Evolutionary conservation across 148 eudicot species (phyloP).

Genomic region (Rhododendron kiyosumense): DNA sequence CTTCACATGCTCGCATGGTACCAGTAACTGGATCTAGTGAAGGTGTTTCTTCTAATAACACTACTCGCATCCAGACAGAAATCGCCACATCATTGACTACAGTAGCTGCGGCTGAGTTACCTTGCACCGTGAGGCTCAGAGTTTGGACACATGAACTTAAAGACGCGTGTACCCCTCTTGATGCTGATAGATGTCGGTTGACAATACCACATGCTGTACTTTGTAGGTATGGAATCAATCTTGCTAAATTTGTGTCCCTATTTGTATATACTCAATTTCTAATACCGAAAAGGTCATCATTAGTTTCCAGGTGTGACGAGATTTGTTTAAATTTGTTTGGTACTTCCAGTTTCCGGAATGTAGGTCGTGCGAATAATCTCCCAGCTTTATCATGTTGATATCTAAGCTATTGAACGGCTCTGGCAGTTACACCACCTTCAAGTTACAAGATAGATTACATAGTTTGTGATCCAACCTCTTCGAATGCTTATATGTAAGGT

Average conservation of each 20-base stretch:
- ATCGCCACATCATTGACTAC: constrained; percentile 87
- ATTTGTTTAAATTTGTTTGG: neutral
- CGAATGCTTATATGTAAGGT: constrained; percentile 4
- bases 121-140: constrained; percentile 95
- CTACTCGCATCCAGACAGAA: constrained; percentile 64
- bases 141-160: constrained; percentile 85
- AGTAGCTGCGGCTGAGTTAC: constrained; percentile 90
- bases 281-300: neutral
- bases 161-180: constrained; percentile 75
- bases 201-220: constrained; percentile 95
- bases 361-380: neutral
- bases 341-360: constrained; percentile 2
- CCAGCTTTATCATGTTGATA: neutral
- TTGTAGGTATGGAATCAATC: constrained; percentile 56
- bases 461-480: neutral
- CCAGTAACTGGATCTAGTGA: constrained; percentile 34
- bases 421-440: neutral
- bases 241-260: constrained; percentile 5
- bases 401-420: neutral
- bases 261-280: neutral
- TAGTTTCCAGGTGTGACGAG: neutral
- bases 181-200: constrained; percentile 69
- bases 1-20: constrained; percentile 43
- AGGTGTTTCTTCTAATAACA: constrained; percentile 27
- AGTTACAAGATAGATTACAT: neutral